A percentile compares a stretch with the other conserved stretches of the same genome.
Conservation (phyloP, 257 asterid species). For the Perilla frutescens region DNA sequence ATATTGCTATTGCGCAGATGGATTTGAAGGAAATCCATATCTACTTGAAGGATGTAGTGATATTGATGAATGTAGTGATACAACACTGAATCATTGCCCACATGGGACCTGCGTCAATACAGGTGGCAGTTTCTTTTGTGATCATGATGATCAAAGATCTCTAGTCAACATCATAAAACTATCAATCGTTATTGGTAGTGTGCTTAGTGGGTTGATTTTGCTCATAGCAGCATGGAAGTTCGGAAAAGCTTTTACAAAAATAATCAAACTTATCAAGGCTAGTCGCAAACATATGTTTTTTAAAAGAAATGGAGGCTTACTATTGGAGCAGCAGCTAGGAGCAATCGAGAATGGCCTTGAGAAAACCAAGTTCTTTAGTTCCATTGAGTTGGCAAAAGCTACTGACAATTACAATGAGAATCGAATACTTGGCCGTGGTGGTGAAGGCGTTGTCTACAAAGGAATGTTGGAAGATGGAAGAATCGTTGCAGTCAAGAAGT, state of each 20-base stretch:
- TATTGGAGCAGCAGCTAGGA: constrained; percentile 42
- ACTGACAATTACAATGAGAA: constrained; percentile 38
- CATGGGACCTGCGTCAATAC: background rate
- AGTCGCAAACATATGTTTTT: constrained; percentile 32
- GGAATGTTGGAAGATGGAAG: constrained; percentile 40
- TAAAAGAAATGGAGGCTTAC: constrained; percentile 45
- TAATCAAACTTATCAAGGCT: constrained; percentile 22
- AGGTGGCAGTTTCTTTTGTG: background rate
- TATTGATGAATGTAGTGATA: constrained; percentile 28
- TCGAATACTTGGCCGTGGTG: constrained; percentile 39
- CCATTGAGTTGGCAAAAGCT: constrained; percentile 39
- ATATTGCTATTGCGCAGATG: background rate
- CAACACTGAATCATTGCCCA: background rate
- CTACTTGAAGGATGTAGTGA: constrained; percentile 35
- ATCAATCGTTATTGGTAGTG: constrained; percentile 25
- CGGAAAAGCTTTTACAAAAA: background rate
- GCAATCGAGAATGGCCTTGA: constrained; percentile 32
- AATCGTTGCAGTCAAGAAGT: constrained; percentile 39
- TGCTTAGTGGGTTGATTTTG: constrained; percentile 15
- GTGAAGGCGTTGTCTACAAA: constrained; percentile 39
- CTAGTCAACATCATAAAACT: background rate
- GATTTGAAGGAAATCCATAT: constrained; percentile 47
- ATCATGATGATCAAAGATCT: background rate
- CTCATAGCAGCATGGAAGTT: constrained; percentile 24
- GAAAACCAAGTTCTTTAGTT: constrained; percentile 29